phyloP scores from a whole-genome alignment of 2,329 filamentous ascomycete species.

The Pyricularia pennisetigena region DNA sequence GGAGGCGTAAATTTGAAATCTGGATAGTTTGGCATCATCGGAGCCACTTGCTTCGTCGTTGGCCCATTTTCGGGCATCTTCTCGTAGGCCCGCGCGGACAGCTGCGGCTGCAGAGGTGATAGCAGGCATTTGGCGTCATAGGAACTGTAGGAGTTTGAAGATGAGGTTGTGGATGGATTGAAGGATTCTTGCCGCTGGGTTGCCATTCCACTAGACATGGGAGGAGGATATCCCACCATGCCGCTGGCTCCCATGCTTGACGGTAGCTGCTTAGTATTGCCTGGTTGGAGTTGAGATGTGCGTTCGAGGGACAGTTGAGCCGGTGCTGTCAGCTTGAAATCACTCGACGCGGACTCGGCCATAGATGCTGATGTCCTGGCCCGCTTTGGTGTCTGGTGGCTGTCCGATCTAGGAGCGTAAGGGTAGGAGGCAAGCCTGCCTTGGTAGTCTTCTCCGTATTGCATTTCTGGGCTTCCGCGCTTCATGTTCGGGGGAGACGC shows the following conservation, averaged over 20 bases:
- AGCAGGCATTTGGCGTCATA: no score
- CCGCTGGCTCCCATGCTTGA: not conserved
- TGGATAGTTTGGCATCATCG: no score
- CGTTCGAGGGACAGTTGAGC: not conserved
- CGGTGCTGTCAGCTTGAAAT: not conserved
- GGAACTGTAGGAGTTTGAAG: not conserved
- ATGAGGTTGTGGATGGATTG: no score
- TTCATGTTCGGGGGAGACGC: not conserved
- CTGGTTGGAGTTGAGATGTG: not conserved
- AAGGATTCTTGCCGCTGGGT: not conserved
- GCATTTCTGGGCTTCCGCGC: not conserved
- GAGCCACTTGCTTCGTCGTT: no score
- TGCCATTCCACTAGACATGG: not conserved
- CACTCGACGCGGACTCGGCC: not conserved
- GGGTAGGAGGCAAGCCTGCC: not conserved
- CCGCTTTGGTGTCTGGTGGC: not conserved
- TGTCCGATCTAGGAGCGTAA: not conserved
- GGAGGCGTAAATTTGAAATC: no score
- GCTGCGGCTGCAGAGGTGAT: no score
- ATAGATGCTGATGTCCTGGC: not conserved
- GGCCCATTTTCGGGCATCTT: no score
- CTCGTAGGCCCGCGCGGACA: no score
- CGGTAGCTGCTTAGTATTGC: not conserved
- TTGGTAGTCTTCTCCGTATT: not conserved
- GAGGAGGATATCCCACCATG: not conserved